A percentile compares a stretch with the other conserved stretches of the same genome.
phyloP scores from a whole-genome alignment of 2,329 filamentous ascomycete genomes.

The Bipolaris gigantea region DNA sequence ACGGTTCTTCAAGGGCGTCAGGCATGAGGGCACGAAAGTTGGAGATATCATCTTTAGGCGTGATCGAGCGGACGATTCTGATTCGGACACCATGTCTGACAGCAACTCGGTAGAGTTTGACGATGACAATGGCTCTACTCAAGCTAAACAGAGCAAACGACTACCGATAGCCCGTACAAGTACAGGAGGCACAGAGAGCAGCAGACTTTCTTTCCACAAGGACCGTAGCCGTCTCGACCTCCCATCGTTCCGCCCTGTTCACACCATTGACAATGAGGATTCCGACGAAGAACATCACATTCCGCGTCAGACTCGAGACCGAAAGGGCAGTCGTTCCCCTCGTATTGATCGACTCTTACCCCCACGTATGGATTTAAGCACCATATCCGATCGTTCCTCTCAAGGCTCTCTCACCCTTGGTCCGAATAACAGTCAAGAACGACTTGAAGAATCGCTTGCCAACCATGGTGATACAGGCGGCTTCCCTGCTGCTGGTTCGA shows the following conservation, averaged over 20 bases:
- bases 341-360: slow-evolving; percentile 52
- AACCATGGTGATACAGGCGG: slow-evolving; percentile 34
- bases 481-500: slow-evolving; percentile 36
- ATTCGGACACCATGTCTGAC: slow-evolving; percentile 51
- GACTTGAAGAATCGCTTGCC: slow-evolving; percentile 38
- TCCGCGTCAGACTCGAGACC: slow-evolving; percentile 46
- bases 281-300: slow-evolving; percentile 45
- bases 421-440: slow-evolving; percentile 27
- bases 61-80: slow-evolving; percentile 52
- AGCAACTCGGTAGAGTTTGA: slow-evolving; percentile 47
- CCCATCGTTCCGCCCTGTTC: slow-evolving; percentile 39
- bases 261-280: slow-evolving; percentile 24
- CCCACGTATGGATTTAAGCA: slow-evolving; percentile 53
- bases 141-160: slow-evolving; percentile 15
- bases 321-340: slow-evolving; percentile 44
- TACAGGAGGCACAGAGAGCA: slow-evolving; percentile 30
- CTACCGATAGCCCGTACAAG: slow-evolving; percentile 38
- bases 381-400: slow-evolving; percentile 30
- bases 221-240: slow-evolving; percentile 39
- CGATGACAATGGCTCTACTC: slow-evolving; percentile 24
- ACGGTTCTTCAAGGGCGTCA: slow-evolving; percentile 77
- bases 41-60: slow-evolving; percentile 63
- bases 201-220: slow-evolving; percentile 28
- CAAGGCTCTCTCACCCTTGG: slow-evolving; percentile 26
- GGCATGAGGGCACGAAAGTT: slow-evolving; percentile 64